Base-by-base conservation (phyloP, 352 stramenopile genomes). In the Globisporangium carolinianum region DNA sequence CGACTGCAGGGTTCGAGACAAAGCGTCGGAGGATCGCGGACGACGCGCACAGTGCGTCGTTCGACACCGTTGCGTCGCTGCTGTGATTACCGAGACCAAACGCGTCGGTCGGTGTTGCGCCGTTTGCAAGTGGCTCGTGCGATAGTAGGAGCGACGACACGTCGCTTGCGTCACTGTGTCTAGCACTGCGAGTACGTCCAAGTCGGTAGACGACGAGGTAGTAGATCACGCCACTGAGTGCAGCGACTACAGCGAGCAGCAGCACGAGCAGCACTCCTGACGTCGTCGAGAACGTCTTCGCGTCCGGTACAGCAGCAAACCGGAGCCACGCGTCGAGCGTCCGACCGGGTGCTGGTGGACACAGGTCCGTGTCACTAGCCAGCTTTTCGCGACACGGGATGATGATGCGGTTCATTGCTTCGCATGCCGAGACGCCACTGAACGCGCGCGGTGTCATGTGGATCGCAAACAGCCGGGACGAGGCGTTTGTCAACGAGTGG, bases 281-380 rank as follows among this genome's bases (percentile, higher is more conserved):
- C 24, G 65, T 71, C 6, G 73, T 80, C 32, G 80, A 87, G 47
- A 90, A 86, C 9, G 71, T 73, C 42, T 60, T 70, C 0, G 67
- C 56, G 3, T 61, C 65, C 0, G 75, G 73, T 32, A 67, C 52
- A 1, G 76, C 66, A 35, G 66, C n/a, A 39, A 78, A 58, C 37
- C 67, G 62, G 15, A 88, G 76, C 80, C 80, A 90, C 38, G 74
- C 77, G 54, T 87, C 75, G 54, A 88, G 78, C 0, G 72, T 65
- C 37, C 69, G 46, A 32, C 77, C 71, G 4, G 60, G 32, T 9
- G 62, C 54, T 1, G 69, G 62, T 5, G 56, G 51, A 47, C 80
- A 90, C 18, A 87, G 45, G 48, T 81, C 67, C 12, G 72, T 67
- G 55, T 90, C 77, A 11, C 48, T 67, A 11, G 75, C 67, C 2